phyloP scores from a whole-genome alignment of 176 grass and related monocot genomes.

The Paspalum notatum region DNA sequence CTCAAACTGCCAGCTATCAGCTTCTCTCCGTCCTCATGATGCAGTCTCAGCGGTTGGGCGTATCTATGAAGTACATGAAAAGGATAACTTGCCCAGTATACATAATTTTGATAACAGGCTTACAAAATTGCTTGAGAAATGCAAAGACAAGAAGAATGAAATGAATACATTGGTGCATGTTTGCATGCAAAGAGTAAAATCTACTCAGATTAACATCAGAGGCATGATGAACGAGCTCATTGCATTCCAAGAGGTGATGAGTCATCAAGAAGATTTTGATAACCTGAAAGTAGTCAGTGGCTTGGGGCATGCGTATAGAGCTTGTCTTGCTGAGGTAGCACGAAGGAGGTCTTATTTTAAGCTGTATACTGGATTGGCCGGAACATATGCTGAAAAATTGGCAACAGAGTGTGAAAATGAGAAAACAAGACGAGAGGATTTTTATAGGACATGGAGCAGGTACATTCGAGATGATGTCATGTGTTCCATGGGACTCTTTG shows the following conservation, averaged over 20 bases:
- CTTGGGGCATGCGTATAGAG: constrained; percentile 75
- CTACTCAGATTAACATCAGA: constrained; percentile 73
- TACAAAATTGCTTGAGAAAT: constrained; percentile 79
- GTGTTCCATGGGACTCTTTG: constrained; percentile 81
- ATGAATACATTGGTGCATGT: constrained; percentile 83
- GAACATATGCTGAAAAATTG: constrained; percentile 83
- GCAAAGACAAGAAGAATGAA: constrained; percentile 68
- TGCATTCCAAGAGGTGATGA: constrained; percentile 88
- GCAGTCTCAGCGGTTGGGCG: constrained; percentile 95
- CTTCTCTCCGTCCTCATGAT: constrained; percentile 86
- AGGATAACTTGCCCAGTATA: constrained; percentile 80
- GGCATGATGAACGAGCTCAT: constrained; percentile 87
- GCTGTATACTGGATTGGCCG: constrained; percentile 91
- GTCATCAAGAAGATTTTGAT: constrained; percentile 84
- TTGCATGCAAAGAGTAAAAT: constrained; percentile 90
- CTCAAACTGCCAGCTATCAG: constrained; percentile 62
- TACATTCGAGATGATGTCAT: constrained; percentile 85
- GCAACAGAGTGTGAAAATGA: constrained; percentile 76
- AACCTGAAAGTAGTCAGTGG: constrained; percentile 73
- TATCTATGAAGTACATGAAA: constrained; percentile 96
- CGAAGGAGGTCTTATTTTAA: constrained; percentile 79
- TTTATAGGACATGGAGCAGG: constrained; percentile 77
- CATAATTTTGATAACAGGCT: constrained; percentile 54
- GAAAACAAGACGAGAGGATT: constrained; percentile 77
- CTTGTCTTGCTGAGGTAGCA: constrained; percentile 89